Evolutionary conservation across 768 basidiomycete species (phyloP).

Genomic region (Suillus subaureus): DNA sequence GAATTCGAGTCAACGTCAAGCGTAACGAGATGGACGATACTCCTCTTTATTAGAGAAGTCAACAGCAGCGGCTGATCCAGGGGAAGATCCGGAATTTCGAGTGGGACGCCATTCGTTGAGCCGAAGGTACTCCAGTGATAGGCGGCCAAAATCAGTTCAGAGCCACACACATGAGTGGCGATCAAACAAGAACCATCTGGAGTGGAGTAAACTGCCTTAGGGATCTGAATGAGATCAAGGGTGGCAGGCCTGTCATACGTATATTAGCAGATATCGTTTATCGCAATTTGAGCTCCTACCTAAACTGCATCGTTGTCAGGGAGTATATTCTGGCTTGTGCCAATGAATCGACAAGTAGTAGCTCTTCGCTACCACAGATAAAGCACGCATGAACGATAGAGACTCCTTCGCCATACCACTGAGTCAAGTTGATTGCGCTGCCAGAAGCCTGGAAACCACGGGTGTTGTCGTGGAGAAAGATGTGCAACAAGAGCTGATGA

Average conservation of each 20-base stretch:
- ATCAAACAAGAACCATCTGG: constrained; percentile 62
- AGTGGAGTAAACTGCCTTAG: constrained; percentile 43
- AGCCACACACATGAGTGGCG: constrained; percentile 29
- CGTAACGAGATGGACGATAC: constrained; percentile 44
- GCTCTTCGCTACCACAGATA: constrained; percentile 52
- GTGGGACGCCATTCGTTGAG: constrained; percentile 42
- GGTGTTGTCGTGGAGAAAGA: constrained; percentile 50
- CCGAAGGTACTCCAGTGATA: constrained; percentile 65
- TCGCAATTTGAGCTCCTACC: constrained; percentile 36
- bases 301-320: constrained; percentile 52
- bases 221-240: constrained; percentile 38
- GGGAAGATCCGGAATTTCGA: constrained; percentile 36
- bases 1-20: constrained; percentile 36
- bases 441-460: constrained; percentile 47
- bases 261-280: neutral
- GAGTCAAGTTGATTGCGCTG: constrained; percentile 39
- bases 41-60: constrained; percentile 49
- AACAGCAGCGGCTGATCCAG: constrained; percentile 27
- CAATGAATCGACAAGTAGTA: constrained; percentile 49
- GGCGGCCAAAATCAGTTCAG: constrained; percentile 31
- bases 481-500: constrained; percentile 41
- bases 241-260: constrained; percentile 43
- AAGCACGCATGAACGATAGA: constrained; percentile 43
- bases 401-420: constrained; percentile 43
- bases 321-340: constrained; percentile 54